Evolutionary conservation across 805 yeast genomes (phyloP).

Genomic region (Ogataea saltuana): DNA sequence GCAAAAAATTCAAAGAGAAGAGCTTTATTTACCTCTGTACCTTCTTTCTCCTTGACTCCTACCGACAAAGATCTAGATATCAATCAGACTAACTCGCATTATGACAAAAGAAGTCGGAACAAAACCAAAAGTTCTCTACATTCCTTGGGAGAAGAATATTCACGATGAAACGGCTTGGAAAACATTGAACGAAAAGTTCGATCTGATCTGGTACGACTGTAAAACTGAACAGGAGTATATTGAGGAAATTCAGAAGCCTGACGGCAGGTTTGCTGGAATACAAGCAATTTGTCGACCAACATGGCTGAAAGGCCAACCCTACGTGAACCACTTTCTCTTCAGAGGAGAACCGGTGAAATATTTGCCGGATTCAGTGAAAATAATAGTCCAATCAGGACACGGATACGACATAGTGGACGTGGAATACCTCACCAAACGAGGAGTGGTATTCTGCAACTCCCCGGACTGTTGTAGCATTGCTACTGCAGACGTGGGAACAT

Average conservation of each 20-base stretch:
- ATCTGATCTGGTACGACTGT: conserved; percentile 36
- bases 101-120: not conserved
- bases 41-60: too few relatives aligned
- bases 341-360: conserved; percentile 37
- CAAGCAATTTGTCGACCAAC: conserved; percentile 41
- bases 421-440: conserved; percentile 35
- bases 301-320: conserved; percentile 43
- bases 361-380: conserved; percentile 38
- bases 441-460: conserved; percentile 40
- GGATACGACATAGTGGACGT: conserved; percentile 43
- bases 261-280: conserved; percentile 38
- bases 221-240: conserved; percentile 38
- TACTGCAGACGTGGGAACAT: conserved; percentile 42
- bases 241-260: conserved; percentile 36
- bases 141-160: conserved; percentile 40
- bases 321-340: conserved; percentile 36
- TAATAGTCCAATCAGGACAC: conserved; percentile 42
- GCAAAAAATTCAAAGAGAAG: too few relatives aligned
- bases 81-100: too few relatives aligned
- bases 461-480: conserved; percentile 42
- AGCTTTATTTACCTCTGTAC: too few relatives aligned
- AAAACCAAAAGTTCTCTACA: conserved; percentile 38
- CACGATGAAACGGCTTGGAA: conserved; percentile 42
- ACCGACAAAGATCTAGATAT: too few relatives aligned
- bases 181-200: conserved; percentile 38